These are phyloP conservation scores for Metschnikowia lunata DNA, from an alignment of 805 yeast species.

Conservation along the genomic window DNA sequence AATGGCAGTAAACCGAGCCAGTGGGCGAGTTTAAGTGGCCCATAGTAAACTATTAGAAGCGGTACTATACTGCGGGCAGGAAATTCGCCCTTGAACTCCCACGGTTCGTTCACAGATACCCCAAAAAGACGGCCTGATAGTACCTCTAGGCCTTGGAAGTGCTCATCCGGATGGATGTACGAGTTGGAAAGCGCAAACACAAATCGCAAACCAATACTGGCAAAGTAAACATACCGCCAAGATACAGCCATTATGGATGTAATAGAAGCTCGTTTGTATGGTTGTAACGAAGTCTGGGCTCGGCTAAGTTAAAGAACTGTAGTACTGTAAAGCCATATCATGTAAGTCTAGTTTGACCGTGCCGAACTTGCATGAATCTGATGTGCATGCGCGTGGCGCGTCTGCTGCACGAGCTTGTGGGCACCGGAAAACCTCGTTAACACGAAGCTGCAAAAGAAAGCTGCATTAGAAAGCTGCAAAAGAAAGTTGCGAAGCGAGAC, in stretches of 20 bases:
- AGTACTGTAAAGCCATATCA: too few relatives aligned
- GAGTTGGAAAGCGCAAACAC: slow-evolving; percentile 65
- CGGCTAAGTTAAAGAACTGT: too few relatives aligned
- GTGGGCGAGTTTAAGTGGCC: slow-evolving; percentile 41
- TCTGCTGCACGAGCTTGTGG: too few relatives aligned
- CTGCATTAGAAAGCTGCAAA: too few relatives aligned
- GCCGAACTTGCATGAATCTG: too few relatives aligned
- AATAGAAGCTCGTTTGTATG: not conserved
- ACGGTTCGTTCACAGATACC: slow-evolving; percentile 51
- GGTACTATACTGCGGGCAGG: slow-evolving; percentile 76
- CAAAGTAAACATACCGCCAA: slow-evolving; percentile 48
- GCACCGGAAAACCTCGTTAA: too few relatives aligned
- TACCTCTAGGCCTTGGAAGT: slow-evolving; percentile 85
- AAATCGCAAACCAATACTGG: slow-evolving; percentile 46
- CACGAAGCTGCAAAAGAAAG: too few relatives aligned
- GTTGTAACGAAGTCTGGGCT: not conserved
- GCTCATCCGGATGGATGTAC: slow-evolving; percentile 97
- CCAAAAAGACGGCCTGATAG: slow-evolving; percentile 47
- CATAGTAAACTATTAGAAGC: slow-evolving; percentile 64
- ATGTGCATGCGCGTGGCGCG: too few relatives aligned
- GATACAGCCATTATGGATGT: not conserved
- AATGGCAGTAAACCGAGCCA: slow-evolving; percentile 42
- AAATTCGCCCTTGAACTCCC: slow-evolving; percentile 66
- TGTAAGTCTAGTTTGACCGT: too few relatives aligned
- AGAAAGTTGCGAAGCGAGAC: too few relatives aligned